Conservation (phyloP, 2,329 filamentous ascomycete species). For the Fusarium hostae region DNA sequence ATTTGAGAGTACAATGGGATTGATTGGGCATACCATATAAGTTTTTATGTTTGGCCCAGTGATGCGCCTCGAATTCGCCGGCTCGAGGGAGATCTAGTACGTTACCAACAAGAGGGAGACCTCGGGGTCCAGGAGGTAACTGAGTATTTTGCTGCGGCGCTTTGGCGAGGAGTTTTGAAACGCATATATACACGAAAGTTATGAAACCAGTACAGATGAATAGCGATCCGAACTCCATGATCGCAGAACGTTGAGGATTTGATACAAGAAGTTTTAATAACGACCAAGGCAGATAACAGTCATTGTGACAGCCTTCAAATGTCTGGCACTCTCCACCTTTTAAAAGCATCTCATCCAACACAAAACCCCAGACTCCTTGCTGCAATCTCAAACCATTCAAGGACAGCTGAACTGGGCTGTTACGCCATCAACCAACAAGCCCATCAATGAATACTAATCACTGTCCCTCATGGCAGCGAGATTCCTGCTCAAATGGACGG, state of each 20-base stretch:
- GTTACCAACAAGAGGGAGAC: slow-evolving; percentile 30
- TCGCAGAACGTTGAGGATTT: too few species aligned
- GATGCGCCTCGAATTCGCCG: slow-evolving; percentile 17
- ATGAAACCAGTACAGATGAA: fast-evolving
- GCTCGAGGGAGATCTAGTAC: slow-evolving; percentile 19
- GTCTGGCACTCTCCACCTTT: fast-evolving
- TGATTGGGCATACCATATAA: background rate
- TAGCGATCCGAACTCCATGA: background rate
- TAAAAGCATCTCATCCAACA: fast-evolving
- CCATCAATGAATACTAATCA: fast-evolving
- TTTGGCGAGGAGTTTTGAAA: fast-evolving
- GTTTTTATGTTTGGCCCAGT: slow-evolving; percentile 28
- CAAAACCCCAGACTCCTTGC: fast-evolving
- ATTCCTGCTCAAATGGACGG: fast-evolving
- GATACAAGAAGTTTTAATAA: background rate
- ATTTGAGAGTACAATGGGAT: fast-evolving
- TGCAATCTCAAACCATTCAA: fast-evolving
- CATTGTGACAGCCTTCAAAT: too few species aligned
- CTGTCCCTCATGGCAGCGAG: fast-evolving
- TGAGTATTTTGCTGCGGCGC: background rate
- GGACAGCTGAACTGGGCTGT: background rate
- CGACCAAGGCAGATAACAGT: too few species aligned
- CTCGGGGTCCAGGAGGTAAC: slow-evolving; percentile 26
- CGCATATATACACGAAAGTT: fast-evolving
- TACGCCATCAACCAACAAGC: background rate